These are phyloP conservation scores for Dysphania ambrosioides DNA, from an alignment of 148 eudicot genomes.

Conservation along the genomic window DNA sequence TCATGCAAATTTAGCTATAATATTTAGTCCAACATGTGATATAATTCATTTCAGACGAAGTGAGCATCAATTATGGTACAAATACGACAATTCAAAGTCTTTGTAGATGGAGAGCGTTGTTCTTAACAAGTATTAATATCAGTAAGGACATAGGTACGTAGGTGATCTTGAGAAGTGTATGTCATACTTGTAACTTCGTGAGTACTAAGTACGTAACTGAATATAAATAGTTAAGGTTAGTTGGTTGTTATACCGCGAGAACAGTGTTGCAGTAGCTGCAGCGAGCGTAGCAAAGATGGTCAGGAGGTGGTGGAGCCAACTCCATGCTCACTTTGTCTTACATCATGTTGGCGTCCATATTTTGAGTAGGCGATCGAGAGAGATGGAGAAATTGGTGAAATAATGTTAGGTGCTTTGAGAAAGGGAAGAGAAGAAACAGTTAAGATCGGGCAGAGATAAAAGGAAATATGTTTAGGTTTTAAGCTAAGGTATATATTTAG, in stretches of 20 bases:
- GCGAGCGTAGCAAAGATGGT: conserved; percentile 82
- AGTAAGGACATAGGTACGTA: no score
- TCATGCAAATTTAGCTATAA: neutral
- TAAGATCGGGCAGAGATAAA: neutral
- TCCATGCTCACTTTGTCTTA: conserved; percentile 51
- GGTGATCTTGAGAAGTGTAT: no score
- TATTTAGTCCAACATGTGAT: no score
- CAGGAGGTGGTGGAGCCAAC: conserved; percentile 51
- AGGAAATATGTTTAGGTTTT: conserved; percentile 1
- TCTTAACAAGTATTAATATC: no score
- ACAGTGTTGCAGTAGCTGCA: conserved; percentile 89
- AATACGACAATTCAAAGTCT: no score
- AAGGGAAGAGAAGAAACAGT: neutral
- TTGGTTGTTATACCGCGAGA: conserved; percentile 75
- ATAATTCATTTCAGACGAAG: no score
- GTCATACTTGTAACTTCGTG: no score
- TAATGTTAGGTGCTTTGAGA: neutral
- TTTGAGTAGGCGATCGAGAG: neutral
- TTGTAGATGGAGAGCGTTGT: no score
- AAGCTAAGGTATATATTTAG: neutral
- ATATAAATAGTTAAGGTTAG: neutral
- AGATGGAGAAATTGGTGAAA: neutral
- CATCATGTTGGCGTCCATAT: conserved; percentile 29
- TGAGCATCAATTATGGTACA: neutral
- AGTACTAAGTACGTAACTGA: neutral